Conservation (phyloP, 2,329 filamentous ascomycete genomes). For the Mycosphaerella arachidis region DNA sequence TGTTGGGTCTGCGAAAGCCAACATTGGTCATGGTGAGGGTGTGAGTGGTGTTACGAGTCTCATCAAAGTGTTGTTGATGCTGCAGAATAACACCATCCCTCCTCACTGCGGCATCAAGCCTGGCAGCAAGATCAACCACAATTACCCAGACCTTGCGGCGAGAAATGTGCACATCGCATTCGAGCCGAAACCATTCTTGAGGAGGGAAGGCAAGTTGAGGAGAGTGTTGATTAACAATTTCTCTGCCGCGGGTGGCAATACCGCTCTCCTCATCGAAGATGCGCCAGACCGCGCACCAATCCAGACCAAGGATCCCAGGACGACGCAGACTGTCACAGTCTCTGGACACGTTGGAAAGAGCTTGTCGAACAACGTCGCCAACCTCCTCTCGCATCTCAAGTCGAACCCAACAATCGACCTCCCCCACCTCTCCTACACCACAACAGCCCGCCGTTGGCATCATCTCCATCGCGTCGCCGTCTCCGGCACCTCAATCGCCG, state of each 20-base stretch:
- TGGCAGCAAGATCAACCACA: constrained; percentile 10
- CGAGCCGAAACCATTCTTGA: neutral
- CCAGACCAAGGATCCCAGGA: neutral
- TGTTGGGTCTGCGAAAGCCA: constrained; percentile 27
- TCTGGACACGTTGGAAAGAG: constrained; percentile 24
- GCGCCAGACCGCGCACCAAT: constrained; percentile 4
- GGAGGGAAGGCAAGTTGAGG: neutral
- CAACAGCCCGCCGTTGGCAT: constrained; percentile 25
- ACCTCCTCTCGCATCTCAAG: constrained; percentile 1
- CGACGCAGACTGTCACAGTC: constrained; percentile 12
- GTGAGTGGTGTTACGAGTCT: constrained; percentile 36
- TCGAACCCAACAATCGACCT: neutral
- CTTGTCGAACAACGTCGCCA: constrained; percentile 7
- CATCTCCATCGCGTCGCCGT: constrained; percentile 14
- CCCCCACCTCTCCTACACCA: constrained; percentile 19
- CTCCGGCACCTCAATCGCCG: neutral
- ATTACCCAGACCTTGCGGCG: constrained; percentile 2
- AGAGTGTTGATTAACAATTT: constrained; percentile 35
- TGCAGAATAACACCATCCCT: constrained; percentile 22
- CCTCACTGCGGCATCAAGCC: constrained; percentile 7
- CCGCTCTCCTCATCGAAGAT: constrained; percentile 28
- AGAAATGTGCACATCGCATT: constrained; percentile 4
- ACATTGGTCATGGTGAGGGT: constrained; percentile 28
- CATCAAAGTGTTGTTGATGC: constrained; percentile 35
- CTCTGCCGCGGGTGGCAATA: constrained; percentile 37